These are phyloP conservation scores for Sporobolomyces phaffii DNA, from an alignment of 768 basidiomycete genomes.

Conservation along the genomic window DNA sequence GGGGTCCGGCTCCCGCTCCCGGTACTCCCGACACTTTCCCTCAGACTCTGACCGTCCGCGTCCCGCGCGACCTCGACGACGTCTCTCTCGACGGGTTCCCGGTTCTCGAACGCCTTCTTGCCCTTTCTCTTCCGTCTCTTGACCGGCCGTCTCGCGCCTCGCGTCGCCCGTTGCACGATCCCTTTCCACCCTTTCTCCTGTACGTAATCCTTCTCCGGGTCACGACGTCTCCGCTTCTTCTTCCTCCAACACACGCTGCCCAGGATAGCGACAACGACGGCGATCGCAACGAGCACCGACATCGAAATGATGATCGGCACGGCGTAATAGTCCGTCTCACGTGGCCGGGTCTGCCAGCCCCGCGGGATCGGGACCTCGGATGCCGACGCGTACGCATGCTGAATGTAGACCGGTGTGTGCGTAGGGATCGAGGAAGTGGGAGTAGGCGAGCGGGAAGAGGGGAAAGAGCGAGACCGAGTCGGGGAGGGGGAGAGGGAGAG, in stretches of 20 bases:
- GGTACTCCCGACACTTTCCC: not conserved
- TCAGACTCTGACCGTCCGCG: not conserved
- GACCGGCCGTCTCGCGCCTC: not conserved
- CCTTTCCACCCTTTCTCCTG: constrained; percentile 2
- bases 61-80: not conserved
- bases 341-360: constrained; percentile 22
- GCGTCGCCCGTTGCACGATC: constrained; percentile 1
- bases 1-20: constrained; percentile 9
- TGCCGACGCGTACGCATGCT: not conserved
- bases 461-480: not conserved
- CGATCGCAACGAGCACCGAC: constrained; percentile 31
- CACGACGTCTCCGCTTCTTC: constrained; percentile 20
- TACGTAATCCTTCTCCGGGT: not conserved
- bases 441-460: not conserved
- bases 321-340: constrained; percentile 34
- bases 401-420: not conserved
- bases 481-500: not conserved
- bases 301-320: constrained; percentile 36
- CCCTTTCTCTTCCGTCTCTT: constrained; percentile 2
- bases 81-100: not conserved
- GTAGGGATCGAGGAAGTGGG: not conserved
- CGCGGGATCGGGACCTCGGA: constrained; percentile 15
- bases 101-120: not conserved
- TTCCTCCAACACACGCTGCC: constrained; percentile 21
- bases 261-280: constrained; percentile 22